Evolutionary conservation across 306 rosid genomes (phyloP), one percentile per base, ranked within the genome.

Genomic region (Aeschynomene evenia): DNA sequence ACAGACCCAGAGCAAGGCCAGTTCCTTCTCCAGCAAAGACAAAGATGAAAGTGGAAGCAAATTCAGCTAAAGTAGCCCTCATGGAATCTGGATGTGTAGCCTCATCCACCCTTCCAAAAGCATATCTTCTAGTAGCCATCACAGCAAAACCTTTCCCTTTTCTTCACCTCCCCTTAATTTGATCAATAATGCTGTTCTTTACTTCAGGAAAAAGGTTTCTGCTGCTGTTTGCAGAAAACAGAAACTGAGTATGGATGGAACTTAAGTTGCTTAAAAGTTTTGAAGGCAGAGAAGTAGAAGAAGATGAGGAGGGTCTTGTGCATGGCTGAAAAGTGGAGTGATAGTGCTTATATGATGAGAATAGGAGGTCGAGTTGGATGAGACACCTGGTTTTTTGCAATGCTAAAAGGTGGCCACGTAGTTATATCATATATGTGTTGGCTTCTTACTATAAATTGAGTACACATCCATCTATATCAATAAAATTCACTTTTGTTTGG

Each of bases 1-100:
- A 77, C 80, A 18, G 54, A 87, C 99, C 90, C 24, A 91, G 82
- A 51, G 95, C 96, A 19, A 94, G 97, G 59, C 88, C 39, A n/a
- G 95, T 87, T 89, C 99, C 99, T 88, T 91, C 96, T 55, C 92
- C 97, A 13, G 96, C 95, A 60, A 94, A 94, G 57, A 94, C 99
- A 63, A 88, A 94, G 82, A 94, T 82, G 82, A 84, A 73, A 61
- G 96, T 94, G 33, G 99, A 82, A 7, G 85, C 64, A 57, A 94
- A 88, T 82, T 94, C 99, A 49, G 96, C 96, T 46, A 94, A 58
- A 56, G 96, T 33, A 14, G 97, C 99, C 78, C 99, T 84, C 63
- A 94, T 72, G 81, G 99, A 87, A 70, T 94, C 99, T 0, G 99
- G 99, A 68, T 91, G 92, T 5, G 89, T 88, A 51, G 92, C 99